Evolutionary conservation across 257 asterid species (phyloP).

Genomic region (Solanum microdontum): DNA sequence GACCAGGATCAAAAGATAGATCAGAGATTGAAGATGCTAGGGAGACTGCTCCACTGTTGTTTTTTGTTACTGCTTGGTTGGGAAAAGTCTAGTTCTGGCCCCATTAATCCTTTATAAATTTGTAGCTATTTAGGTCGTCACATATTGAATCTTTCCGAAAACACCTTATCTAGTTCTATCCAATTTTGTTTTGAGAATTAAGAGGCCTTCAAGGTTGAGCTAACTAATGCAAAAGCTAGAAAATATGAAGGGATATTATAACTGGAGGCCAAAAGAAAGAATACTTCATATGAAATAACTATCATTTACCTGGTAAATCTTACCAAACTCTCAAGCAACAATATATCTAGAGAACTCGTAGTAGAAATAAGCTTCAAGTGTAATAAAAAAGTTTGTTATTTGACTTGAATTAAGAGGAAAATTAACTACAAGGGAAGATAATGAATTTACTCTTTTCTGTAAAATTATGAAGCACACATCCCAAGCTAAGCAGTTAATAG

Average conservation of each 20-base stretch:
- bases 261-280: constrained; percentile 21
- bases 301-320: constrained; percentile 15
- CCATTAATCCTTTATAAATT: constrained; percentile 3
- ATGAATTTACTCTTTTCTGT: too few species aligned
- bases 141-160: constrained; percentile 18
- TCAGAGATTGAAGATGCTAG: too few species aligned
- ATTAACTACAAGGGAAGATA: too few species aligned
- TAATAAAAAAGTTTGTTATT: too few species aligned
- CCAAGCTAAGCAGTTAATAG: too few species aligned
- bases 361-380: not conserved
- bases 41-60: too few species aligned
- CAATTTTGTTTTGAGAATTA: constrained; percentile 19
- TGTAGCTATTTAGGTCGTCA: constrained; percentile 16
- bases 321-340: constrained; percentile 18
- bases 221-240: not conserved
- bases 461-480: too few species aligned
- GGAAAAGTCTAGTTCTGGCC: not conserved
- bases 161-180: constrained; percentile 7
- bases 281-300: not conserved
- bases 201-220: constrained; percentile 8
- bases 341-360: constrained; percentile 16
- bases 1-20: too few species aligned
- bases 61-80: not conserved
- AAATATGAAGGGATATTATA: not conserved
- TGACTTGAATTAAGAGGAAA: too few species aligned